Evolutionary conservation across 2,329 filamentous ascomycete genomes (phyloP).

Genomic region (Rutstroemia sp.): DNA sequence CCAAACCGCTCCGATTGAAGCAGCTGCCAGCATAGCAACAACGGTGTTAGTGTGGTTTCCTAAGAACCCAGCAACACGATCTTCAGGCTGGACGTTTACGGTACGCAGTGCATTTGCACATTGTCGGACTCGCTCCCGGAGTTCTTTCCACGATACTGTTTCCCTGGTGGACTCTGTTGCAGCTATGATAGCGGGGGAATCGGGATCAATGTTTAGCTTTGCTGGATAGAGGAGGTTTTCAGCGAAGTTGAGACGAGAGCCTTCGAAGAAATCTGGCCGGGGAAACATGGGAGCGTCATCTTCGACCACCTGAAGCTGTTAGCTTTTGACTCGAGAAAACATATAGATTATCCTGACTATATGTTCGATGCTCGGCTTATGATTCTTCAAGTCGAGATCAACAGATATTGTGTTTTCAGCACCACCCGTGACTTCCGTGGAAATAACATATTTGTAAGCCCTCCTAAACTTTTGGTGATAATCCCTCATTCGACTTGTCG

Average conservation of each 20-base stretch:
- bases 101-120: constrained; percentile 66
- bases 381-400: too few species aligned
- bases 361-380: too few species aligned
- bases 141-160: constrained; percentile 66
- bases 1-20: constrained; percentile 82
- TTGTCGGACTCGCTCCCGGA: constrained; percentile 68
- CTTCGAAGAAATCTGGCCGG: constrained; percentile 76
- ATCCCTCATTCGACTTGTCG: background rate
- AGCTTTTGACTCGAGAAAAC: background rate
- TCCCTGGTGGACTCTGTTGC: constrained; percentile 61
- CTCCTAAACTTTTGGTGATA: background rate
- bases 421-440: too few species aligned
- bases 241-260: constrained; percentile 79
- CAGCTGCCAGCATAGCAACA: constrained; percentile 78
- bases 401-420: too few species aligned
- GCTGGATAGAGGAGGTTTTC: constrained; percentile 86
- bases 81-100: constrained; percentile 49
- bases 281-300: constrained; percentile 69
- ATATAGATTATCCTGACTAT: background rate
- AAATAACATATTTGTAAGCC: too few species aligned
- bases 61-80: constrained; percentile 66
- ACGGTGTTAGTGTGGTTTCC: constrained; percentile 86
- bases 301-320: constrained; percentile 54
- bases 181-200: constrained; percentile 66
- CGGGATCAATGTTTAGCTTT: constrained; percentile 45